Conservation (phyloP, 352 stramenopile genomes). For the Pythium rishiriense region DNA sequence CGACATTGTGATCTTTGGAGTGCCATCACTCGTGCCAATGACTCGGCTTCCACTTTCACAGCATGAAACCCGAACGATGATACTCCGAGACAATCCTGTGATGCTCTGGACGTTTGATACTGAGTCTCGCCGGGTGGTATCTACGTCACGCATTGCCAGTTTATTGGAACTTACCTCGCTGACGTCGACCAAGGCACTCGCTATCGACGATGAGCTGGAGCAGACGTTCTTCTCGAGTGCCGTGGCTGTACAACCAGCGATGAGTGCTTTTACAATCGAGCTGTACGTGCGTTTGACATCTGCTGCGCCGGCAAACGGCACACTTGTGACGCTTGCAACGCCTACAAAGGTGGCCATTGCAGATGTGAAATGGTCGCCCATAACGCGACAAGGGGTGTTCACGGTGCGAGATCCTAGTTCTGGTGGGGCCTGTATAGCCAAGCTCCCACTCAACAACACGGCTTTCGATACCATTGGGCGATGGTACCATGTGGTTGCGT, state of each 20-base stretch:
- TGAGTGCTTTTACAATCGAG: conserved; percentile 65
- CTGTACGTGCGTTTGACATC: conserved; percentile 46
- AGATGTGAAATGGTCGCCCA: conserved; percentile 16
- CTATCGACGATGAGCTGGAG: conserved; percentile 48
- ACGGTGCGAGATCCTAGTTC: conserved; percentile 16
- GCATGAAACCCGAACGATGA: conserved; percentile 48
- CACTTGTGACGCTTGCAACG: conserved; percentile 15
- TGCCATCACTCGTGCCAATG: conserved; percentile 39
- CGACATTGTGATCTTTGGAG: conserved; percentile 48
- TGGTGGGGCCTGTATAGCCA: conserved; percentile 3
- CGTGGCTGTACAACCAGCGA: conserved; percentile 41
- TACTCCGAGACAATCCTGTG: conserved; percentile 68
- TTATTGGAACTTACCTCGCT: conserved; percentile 17
- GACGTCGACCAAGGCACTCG: conserved; percentile 25
- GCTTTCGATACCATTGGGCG: conserved; percentile 10
- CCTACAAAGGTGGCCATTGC: conserved; percentile 4
- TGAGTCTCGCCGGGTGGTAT: conserved; percentile 7
- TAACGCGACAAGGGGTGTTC: conserved; percentile 20
- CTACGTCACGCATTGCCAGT: not conserved
- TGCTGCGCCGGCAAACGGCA: not conserved
- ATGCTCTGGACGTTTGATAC: conserved; percentile 59
- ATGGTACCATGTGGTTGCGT: conserved; percentile 61
- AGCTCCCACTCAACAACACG: not conserved
- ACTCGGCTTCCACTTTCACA: conserved; percentile 45
- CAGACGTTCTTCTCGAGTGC: conserved; percentile 56